Conservation (phyloP, 345 rosid genomes). For the Heritiera littoralis region DNA sequence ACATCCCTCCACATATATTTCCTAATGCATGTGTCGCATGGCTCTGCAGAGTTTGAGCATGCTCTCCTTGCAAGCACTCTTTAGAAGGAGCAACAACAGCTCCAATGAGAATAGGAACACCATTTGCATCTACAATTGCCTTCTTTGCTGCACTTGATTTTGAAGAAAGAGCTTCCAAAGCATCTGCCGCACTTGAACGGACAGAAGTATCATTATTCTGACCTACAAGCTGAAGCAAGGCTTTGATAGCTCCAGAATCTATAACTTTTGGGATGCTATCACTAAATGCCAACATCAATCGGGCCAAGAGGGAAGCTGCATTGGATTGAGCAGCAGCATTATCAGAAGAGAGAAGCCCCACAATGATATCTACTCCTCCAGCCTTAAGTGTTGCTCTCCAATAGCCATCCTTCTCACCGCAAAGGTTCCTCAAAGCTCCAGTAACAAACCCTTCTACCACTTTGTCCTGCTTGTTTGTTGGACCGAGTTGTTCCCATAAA, state of each 20-base stretch:
- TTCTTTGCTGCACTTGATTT: constrained; percentile 65
- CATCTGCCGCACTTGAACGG: constrained; percentile 79
- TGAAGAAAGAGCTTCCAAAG: constrained; percentile 75
- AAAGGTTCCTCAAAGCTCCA: constrained; percentile 90
- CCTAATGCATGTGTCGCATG: constrained; percentile 78
- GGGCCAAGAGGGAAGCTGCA: constrained; percentile 89
- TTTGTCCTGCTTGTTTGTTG: constrained; percentile 58
- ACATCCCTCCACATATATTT: constrained; percentile 77
- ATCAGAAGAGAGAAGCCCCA: constrained; percentile 75
- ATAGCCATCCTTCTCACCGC: constrained; percentile 67
- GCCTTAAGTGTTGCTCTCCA: constrained; percentile 74
- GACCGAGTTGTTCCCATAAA: constrained; percentile 78
- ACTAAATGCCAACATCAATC: constrained; percentile 62
- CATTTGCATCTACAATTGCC: constrained; percentile 61
- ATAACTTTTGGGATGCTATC: constrained; percentile 64
- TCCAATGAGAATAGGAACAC: constrained; percentile 63
- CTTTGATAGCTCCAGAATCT: constrained; percentile 72
- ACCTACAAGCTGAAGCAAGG: constrained; percentile 61
- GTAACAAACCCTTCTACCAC: constrained; percentile 78
- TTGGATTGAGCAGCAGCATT: constrained; percentile 73
- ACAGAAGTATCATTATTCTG: constrained; percentile 55
- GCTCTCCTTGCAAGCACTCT: constrained; percentile 71
- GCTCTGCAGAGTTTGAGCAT: constrained; percentile 53
- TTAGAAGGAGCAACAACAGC: constrained; percentile 86
- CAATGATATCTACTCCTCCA: constrained; percentile 71